A percentile compares a stretch with the other conserved stretches of the same genome.
Evolutionary conservation across 2,329 filamentous ascomycete genomes (phyloP).

Genomic region (Cercospora nicotianae): DNA sequence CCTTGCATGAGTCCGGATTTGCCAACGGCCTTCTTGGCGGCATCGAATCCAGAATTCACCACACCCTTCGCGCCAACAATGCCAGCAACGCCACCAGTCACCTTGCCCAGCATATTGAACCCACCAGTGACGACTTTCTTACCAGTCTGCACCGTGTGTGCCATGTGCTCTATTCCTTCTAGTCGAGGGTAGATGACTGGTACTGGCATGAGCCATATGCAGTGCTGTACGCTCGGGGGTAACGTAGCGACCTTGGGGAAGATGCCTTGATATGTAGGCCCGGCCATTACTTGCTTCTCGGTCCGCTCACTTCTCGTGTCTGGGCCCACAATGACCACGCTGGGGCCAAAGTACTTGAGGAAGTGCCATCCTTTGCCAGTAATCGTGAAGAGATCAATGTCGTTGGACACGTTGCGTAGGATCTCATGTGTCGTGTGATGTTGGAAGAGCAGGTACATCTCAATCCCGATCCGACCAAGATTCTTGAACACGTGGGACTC

Average conservation of each 20-base stretch:
- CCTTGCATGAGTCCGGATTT: constrained; percentile 95
- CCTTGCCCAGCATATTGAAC: constrained; percentile 93
- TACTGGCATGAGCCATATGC: constrained; percentile 92
- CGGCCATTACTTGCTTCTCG: constrained; percentile 87
- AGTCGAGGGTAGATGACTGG: constrained; percentile 88
- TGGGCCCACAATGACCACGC: constrained; percentile 82
- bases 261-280: constrained; percentile 93
- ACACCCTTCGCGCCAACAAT: constrained; percentile 94
- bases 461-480: constrained; percentile 88
- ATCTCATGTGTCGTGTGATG: constrained; percentile 96
- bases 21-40: constrained; percentile 94
- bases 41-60: constrained; percentile 87
- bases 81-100: constrained; percentile 90
- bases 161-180: constrained; percentile 87
- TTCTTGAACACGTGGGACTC: constrained; percentile 97
- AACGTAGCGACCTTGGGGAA: constrained; percentile 93
- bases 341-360: constrained; percentile 91
- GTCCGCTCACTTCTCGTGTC: constrained; percentile 92
- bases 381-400: constrained; percentile 91
- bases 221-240: constrained; percentile 91
- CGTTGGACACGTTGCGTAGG: constrained; percentile 81
- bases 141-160: constrained; percentile 86
- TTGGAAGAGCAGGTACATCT: constrained; percentile 98
- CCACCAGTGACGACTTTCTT: constrained; percentile 96
- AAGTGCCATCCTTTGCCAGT: constrained; percentile 99